Conservation (phyloP, 495 filamentous ascomycete species). For the Talaromyces stipitatus region DNA sequence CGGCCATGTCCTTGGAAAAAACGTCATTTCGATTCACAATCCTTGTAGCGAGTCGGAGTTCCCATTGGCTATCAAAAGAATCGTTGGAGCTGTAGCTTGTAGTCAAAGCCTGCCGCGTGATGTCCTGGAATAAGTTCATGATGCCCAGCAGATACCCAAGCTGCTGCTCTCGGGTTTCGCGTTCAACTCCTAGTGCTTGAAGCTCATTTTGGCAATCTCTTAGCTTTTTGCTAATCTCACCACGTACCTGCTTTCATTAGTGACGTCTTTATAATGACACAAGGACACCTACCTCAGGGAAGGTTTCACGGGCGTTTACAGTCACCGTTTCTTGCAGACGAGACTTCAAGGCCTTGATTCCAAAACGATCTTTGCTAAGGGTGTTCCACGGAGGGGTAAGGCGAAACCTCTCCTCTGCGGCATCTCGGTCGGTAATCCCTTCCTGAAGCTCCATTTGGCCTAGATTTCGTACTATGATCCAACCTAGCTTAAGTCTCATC, state of each 20-base stretch:
- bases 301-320: constrained; percentile 41
- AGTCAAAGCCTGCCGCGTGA: constrained; percentile 29
- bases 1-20: constrained; percentile 32
- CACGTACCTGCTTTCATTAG: constrained; percentile 26
- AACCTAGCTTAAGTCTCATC: not conserved
- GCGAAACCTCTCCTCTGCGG: constrained; percentile 15
- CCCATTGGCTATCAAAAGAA: constrained; percentile 24
- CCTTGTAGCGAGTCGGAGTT: constrained; percentile 36
- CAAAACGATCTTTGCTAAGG: constrained; percentile 38
- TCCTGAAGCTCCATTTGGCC: constrained; percentile 14
- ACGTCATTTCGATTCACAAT: constrained; percentile 30
- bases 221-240: constrained; percentile 36
- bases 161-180: constrained; percentile 36
- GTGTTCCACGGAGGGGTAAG: constrained; percentile 31
- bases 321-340: constrained; percentile 37
- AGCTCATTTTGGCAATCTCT: constrained; percentile 21
- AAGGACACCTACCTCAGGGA: constrained; percentile 32
- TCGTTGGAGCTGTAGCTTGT: constrained; percentile 34
- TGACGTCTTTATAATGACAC: not conserved
- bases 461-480: not conserved
- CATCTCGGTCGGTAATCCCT: constrained; percentile 11
- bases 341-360: constrained; percentile 37
- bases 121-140: constrained; percentile 31
- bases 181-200: constrained; percentile 33
- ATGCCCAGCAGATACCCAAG: constrained; percentile 32